Conservation (phyloP, 176 grass and related monocot genomes). For the Cenchrus fungigraminus region DNA sequence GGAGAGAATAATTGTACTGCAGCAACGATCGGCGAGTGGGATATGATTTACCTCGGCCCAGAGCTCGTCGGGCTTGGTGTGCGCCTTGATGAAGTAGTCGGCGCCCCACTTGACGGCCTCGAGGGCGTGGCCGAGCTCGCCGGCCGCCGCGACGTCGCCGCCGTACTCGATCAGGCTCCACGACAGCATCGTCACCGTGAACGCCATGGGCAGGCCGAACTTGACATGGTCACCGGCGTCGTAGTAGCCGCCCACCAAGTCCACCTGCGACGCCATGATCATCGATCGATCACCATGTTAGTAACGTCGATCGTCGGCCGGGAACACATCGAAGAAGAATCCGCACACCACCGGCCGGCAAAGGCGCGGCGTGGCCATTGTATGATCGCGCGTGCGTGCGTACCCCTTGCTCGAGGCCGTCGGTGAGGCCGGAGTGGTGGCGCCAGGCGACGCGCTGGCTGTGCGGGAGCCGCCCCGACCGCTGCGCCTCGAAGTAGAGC, state of each 20-base stretch:
- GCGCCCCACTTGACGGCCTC: slow-evolving; percentile 91
- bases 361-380: neutral
- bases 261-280: slow-evolving; percentile 41
- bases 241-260: slow-evolving; percentile 84
- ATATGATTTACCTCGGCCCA: slow-evolving; percentile 69
- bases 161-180: slow-evolving; percentile 84
- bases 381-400: neutral
- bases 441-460: slow-evolving; percentile 84
- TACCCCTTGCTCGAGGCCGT: slow-evolving; percentile 89
- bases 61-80: slow-evolving; percentile 69
- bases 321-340: too few relatives aligned
- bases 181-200: slow-evolving; percentile 88
- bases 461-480: slow-evolving; percentile 85
- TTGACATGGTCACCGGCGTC: slow-evolving; percentile 91
- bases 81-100: slow-evolving; percentile 92
- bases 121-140: slow-evolving; percentile 66
- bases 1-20: neutral
- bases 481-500: slow-evolving; percentile 97
- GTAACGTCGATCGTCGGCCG: too few relatives aligned
- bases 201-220: slow-evolving; percentile 89
- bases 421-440: slow-evolving; percentile 92
- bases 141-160: slow-evolving; percentile 56
- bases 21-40: too few relatives aligned
- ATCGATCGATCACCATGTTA: neutral
- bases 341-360: neutral